Percentiles rank a stretch among this genome's conserved stretches.
phyloP scores from a whole-genome alignment of 495 filamentous ascomycete species.

The Glarea lozoyensis region DNA sequence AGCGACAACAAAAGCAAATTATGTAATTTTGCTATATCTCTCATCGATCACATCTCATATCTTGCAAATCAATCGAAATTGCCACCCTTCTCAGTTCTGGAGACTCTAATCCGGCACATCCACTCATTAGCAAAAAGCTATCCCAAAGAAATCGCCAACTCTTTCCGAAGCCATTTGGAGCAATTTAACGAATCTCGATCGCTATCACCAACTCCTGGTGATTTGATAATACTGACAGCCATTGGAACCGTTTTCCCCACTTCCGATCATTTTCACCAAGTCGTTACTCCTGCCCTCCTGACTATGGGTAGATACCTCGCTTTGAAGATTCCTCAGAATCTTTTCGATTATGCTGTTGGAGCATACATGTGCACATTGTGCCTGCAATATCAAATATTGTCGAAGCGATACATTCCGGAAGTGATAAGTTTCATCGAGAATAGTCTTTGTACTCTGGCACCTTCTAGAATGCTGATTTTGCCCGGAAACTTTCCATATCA shows the following conservation, averaged over 20 bases:
- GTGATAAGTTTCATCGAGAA: constrained; percentile 72
- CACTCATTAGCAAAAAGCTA: constrained; percentile 82
- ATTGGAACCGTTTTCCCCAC: constrained; percentile 84
- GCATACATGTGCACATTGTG: constrained; percentile 70
- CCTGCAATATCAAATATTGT: constrained; percentile 68
- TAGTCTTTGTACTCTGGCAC: constrained; percentile 60
- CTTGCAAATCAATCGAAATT: constrained; percentile 29
- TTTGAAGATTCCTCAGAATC: constrained; percentile 53
- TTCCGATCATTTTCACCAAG: constrained; percentile 91
- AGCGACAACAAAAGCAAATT: constrained; percentile 79
- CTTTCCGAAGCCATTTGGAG: constrained; percentile 65
- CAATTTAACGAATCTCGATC: constrained; percentile 51
- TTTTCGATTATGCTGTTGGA: constrained; percentile 61
- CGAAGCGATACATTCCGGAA: constrained; percentile 84
- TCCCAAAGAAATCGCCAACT: constrained; percentile 63
- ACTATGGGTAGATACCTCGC: constrained; percentile 75
- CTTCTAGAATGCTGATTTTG: constrained; percentile 31
- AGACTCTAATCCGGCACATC: constrained; percentile 66
- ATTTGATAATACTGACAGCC: constrained; percentile 73
- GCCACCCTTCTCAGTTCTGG: constrained; percentile 50
- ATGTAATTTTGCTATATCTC: constrained; percentile 57
- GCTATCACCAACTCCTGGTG: constrained; percentile 55
- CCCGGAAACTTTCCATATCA: constrained; percentile 55
- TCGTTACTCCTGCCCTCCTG: constrained; percentile 81
- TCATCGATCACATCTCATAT: constrained; percentile 67